Conservation (phyloP, 139 green algal genomes). For the Desmodesmus armatus region DNA sequence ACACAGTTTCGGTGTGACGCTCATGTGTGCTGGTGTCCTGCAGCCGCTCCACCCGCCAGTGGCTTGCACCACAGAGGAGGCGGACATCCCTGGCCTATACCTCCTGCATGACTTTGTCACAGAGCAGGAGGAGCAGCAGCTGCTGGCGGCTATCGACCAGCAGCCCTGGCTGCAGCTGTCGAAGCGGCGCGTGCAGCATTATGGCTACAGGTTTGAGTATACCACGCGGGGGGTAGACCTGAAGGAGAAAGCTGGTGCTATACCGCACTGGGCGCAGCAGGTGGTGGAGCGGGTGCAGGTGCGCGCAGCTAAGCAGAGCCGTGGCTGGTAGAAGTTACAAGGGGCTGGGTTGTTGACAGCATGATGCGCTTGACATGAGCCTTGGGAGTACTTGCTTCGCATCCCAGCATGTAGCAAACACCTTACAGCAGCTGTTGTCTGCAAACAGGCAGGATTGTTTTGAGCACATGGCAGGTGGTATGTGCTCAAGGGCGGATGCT, state of each 20-base stretch:
- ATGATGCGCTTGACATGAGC: no score
- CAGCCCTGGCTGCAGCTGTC: slow-evolving; percentile 74
- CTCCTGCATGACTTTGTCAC: slow-evolving; percentile 74
- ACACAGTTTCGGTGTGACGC: background rate
- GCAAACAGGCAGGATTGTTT: no score
- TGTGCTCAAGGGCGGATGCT: no score
- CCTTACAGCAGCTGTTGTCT: no score
- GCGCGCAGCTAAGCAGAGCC: no score
- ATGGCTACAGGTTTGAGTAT: slow-evolving; percentile 77
- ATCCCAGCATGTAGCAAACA: no score
- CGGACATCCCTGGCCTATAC: slow-evolving; percentile 72
- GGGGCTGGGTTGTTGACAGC: no score
- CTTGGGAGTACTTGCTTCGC: no score
- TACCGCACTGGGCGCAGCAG: slow-evolving; percentile 17
- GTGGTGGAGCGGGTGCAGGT: slow-evolving; percentile 34
- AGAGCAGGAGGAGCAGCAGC: slow-evolving; percentile 61
- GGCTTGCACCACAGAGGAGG: background rate
- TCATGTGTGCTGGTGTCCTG: background rate
- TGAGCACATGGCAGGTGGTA: no score
- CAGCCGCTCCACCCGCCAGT: background rate
- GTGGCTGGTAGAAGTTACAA: no score
- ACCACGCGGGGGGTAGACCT: slow-evolving; percentile 31
- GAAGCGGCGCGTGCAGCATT: slow-evolving; percentile 89
- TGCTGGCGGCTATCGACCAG: slow-evolving; percentile 70
- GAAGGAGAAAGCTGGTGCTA: background rate